Evolutionary conservation across 371 early-diverging fungal species (phyloP).

Genomic region (Zopfochytrium polystomum): DNA sequence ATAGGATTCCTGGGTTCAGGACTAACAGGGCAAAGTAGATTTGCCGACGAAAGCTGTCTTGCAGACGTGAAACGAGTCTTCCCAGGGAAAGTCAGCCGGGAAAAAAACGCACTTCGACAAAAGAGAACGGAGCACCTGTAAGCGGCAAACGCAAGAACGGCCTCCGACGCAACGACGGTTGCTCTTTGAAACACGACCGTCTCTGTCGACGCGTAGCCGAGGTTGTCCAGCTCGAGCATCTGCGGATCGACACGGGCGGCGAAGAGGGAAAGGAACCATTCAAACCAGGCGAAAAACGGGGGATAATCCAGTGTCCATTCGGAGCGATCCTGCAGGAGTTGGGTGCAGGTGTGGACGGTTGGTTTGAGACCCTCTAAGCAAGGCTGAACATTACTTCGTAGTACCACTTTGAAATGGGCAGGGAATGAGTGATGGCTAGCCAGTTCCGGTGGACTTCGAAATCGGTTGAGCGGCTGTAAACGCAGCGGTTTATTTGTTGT

Average conservation of each 20-base stretch:
- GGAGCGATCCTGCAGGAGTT: constrained; percentile 69
- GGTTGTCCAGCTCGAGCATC: constrained; percentile 72
- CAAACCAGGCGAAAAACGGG: constrained; percentile 97
- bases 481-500: no score
- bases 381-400: constrained; percentile 73
- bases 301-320: constrained; percentile 97
- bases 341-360: neutral
- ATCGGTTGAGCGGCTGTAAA: constrained; percentile 80
- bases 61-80: constrained; percentile 63
- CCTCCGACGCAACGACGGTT: constrained; percentile 78
- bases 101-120: constrained; percentile 48
- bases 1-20: constrained; percentile 77
- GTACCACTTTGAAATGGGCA: constrained; percentile 86
- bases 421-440: constrained; percentile 88
- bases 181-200: constrained; percentile 84
- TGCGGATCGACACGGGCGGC: constrained; percentile 65
- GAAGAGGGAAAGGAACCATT: constrained; percentile 66
- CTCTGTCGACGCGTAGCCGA: constrained; percentile 60
- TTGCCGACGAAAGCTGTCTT: neutral
- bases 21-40: constrained; percentile 54
- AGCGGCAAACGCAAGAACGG: constrained; percentile 69
- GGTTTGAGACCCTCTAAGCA: neutral
- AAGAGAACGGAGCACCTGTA: constrained; percentile 42
- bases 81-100: constrained; percentile 48
- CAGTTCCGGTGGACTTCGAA: constrained; percentile 98